phyloP scores from a whole-genome alignment of 768 basidiomycete species.

The Naganishia antarctica region DNA sequence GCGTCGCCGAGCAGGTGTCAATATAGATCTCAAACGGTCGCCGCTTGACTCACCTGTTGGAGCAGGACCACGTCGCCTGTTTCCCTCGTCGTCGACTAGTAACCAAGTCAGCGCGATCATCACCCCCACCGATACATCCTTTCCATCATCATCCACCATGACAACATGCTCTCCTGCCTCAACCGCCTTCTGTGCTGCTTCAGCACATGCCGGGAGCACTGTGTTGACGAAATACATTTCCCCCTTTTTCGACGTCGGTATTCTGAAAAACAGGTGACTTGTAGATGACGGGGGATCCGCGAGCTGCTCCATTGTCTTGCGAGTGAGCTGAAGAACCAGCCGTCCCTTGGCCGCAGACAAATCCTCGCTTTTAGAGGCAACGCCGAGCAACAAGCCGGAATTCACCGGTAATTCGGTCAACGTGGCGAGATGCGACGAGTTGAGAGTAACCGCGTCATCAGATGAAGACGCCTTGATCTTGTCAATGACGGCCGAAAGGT shows the following conservation, averaged over 20 bases:
- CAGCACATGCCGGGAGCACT: slow-evolving; percentile 51
- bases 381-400: slow-evolving; percentile 2
- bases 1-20: too few relatives aligned
- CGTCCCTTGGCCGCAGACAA: slow-evolving; percentile 25
- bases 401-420: slow-evolving; percentile 14
- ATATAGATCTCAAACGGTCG: neutral
- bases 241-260: slow-evolving; percentile 56
- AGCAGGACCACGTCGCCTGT: neutral
- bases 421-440: neutral
- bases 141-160: slow-evolving; percentile 59
- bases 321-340: slow-evolving; percentile 17
- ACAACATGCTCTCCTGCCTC: slow-evolving; percentile 38
- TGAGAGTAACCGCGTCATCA: neutral
- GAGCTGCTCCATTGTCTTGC: neutral
- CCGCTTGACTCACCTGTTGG: slow-evolving; percentile 14
- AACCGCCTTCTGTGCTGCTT: slow-evolving; percentile 40
- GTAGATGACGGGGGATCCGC: neutral
- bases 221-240: slow-evolving; percentile 45
- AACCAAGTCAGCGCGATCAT: slow-evolving; percentile 58
- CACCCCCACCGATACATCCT: slow-evolving; percentile 62
- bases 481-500: slow-evolving; percentile 53
- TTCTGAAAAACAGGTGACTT: slow-evolving; percentile 12
- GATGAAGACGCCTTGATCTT: neutral
- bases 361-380: slow-evolving; percentile 11
- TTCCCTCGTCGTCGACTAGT: slow-evolving; percentile 57